Percentiles rank a stretch among this genome's conserved stretches.
Conservation (phyloP, 2,329 filamentous ascomycete genomes). For the Aphanoascus verrucosus region DNA sequence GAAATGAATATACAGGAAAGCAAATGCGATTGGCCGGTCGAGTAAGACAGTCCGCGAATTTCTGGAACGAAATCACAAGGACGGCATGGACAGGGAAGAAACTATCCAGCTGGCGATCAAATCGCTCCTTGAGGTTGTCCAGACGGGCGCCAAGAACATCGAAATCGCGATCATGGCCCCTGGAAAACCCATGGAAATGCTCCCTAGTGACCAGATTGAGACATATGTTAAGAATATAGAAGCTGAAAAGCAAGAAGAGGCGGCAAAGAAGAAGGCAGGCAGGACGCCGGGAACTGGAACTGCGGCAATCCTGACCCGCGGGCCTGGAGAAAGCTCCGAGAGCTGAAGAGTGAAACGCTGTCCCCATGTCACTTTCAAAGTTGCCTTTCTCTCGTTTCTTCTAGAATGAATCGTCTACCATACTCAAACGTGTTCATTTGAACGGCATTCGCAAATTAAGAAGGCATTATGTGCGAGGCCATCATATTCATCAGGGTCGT, state of each 20-base stretch:
- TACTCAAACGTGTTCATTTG: not conserved
- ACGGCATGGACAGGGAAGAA: conserved; percentile 89
- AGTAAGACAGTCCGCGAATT: conserved; percentile 99
- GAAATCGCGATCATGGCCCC: conserved; percentile 98
- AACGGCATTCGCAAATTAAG: too few species aligned
- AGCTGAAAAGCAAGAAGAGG: conserved; percentile 98
- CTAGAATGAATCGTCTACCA: conserved; percentile 5
- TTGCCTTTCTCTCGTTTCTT: not conserved
- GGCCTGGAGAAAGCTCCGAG: conserved; percentile 31
- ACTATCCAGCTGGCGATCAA: conserved; percentile 97
- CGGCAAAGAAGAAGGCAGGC: conserved; percentile 88
- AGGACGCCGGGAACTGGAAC: conserved; percentile 32
- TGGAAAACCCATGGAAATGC: conserved; percentile 81
- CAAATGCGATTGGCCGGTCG: conserved; percentile 93
- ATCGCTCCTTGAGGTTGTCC: conserved; percentile 92
- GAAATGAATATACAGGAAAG: conserved; percentile 62
- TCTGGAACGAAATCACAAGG: conserved; percentile 97
- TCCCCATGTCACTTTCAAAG: not conserved
- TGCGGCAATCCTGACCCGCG: conserved; percentile 63
- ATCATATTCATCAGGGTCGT: not conserved
- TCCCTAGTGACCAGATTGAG: conserved; percentile 93
- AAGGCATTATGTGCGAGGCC: not conserved
- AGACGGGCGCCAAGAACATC: conserved; percentile 98
- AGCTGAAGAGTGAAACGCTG: conserved; percentile 15
- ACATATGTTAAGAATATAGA: conserved; percentile 97